Percentiles rank a stretch among this genome's conserved stretches.
phyloP scores from a whole-genome alignment of 345 rosid genomes.

The Toxicodendron radicans region DNA sequence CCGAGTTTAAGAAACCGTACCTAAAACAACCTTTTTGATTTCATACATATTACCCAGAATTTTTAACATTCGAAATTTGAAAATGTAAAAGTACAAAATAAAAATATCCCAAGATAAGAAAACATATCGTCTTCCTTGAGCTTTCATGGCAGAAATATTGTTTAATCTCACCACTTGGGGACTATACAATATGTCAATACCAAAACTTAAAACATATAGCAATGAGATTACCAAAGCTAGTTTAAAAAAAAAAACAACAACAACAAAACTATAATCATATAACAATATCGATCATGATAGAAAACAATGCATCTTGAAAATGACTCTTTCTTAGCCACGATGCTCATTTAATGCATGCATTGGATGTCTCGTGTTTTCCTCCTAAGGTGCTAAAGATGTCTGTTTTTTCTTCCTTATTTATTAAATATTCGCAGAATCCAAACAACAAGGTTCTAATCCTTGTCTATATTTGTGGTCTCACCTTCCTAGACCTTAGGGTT shows the following conservation, averaged over 20 bases:
- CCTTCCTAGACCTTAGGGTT: conserved; percentile 40
- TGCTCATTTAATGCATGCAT: conserved; percentile 57
- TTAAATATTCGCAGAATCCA: conserved; percentile 20
- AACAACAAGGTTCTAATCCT: conserved; percentile 15
- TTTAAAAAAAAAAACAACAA: neutral
- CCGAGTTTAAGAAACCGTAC: too few species aligned
- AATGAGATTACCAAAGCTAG: conserved; percentile 27
- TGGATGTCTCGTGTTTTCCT: conserved; percentile 34
- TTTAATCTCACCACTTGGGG: neutral
- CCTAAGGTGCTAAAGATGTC: conserved; percentile 50
- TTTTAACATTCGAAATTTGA: too few species aligned
- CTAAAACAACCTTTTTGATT: too few species aligned
- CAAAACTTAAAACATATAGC: neutral
- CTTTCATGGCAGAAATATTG: neutral
- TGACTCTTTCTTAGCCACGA: conserved; percentile 39
- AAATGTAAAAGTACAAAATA: too few species aligned
- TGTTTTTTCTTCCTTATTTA: conserved; percentile 42
- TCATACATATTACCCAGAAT: too few species aligned
- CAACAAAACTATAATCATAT: neutral
- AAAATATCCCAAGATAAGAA: neutral
- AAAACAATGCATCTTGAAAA: conserved; percentile 49
- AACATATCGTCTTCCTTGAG: neutral
- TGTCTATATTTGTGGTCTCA: conserved; percentile 17
- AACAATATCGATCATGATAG: conserved; percentile 8
- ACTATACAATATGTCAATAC: neutral